Evolutionary conservation across 192 early-diverging fungal species (phyloP), one percentile per base, ranked within the genome.

Genomic region (Mortierella antarctica): DNA sequence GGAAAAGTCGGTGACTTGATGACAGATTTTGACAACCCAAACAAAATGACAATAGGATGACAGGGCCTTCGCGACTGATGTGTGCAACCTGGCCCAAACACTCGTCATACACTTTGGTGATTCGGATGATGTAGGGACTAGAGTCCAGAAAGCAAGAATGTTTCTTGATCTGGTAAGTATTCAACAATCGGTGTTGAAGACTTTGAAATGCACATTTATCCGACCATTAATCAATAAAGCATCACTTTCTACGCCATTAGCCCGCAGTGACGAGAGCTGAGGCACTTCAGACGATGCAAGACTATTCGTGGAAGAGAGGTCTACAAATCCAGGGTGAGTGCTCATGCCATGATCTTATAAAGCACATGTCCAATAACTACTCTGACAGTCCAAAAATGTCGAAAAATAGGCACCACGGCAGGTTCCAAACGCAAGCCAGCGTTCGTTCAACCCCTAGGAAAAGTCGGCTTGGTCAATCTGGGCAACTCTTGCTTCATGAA

Each of bases 401-500:
- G n/a, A 13, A 5, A 5, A 62, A 21, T 65, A 79, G 76, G 62
- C 39, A 71, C 76, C 1, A 66, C 68, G 5, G 68, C 69, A 1
- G 69, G 69, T 42, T 9, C 48, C 20, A 47, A 69, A 10, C 44
- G 58, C 18, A 63, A 53, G 31, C 41, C 69, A 41, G 60, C 62
- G 23, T 56, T 79, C 42, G 50, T 52, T 23, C 76, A 79, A 17
- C 76, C 76, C 0, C 40, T 79, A 13, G 76, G 76, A 14, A 79
- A 79, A 67, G 78, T 74, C 8, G 95, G 95, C 14, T 82, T 96
- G 17, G 85, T 91, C 66, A 96, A 96, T 65, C 73, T 93, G 67
- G 94, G 95, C 39, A 96, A 96, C 77, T 94, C 93, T 6, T 96
- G 95, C 80, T 96, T 95, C 73, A 89, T 96, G 88, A 96, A 95